A percentile compares a stretch with the other conserved stretches of the same genome.
Evolutionary conservation across 2,329 filamentous ascomycete genomes (phyloP).

Genomic region (Didymella lethalis): DNA sequence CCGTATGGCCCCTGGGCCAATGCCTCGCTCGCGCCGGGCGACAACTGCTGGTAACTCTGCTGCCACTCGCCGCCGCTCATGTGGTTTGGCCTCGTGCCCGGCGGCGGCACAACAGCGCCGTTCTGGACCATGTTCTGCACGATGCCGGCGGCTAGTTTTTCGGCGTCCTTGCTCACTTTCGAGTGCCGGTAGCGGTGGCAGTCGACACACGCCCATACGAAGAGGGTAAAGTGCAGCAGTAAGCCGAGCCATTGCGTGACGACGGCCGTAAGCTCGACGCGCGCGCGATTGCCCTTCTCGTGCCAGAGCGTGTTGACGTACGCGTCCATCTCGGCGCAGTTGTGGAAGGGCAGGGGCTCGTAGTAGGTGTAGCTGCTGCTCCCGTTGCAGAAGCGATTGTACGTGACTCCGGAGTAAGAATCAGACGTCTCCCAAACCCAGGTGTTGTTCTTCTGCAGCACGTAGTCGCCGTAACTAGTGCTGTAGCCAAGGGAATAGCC

Average conservation of each 20-base stretch:
- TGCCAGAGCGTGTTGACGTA: constrained; percentile 44
- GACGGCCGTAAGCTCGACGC: constrained; percentile 32
- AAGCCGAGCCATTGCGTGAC: constrained; percentile 45
- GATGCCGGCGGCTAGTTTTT: constrained; percentile 44
- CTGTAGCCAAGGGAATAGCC: constrained; percentile 4
- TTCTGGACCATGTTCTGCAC: constrained; percentile 46
- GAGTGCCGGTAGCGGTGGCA: constrained; percentile 35
- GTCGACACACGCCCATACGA: constrained; percentile 52
- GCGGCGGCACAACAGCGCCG: constrained; percentile 41
- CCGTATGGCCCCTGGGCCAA: not conserved
- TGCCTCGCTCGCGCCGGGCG: not conserved
- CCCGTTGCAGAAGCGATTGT: constrained; percentile 28
- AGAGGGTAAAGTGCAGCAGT: constrained; percentile 45
- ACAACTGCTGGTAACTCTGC: constrained; percentile 6
- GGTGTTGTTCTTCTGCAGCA: constrained; percentile 37
- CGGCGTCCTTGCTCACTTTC: constrained; percentile 41
- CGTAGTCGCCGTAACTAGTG: constrained; percentile 33
- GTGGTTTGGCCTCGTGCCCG: constrained; percentile 15
- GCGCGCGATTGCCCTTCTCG: constrained; percentile 30
- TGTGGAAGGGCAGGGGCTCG: constrained; percentile 20
- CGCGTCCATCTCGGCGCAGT: constrained; percentile 42
- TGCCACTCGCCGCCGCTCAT: not conserved
- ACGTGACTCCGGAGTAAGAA: constrained; percentile 18
- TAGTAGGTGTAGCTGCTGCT: constrained; percentile 5
- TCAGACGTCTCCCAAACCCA: constrained; percentile 39